Percentiles rank a stretch among this genome's conserved stretches.
Conservation (phyloP, 2,329 filamentous ascomycete genomes). For the Tolypocladium sp. region DNA sequence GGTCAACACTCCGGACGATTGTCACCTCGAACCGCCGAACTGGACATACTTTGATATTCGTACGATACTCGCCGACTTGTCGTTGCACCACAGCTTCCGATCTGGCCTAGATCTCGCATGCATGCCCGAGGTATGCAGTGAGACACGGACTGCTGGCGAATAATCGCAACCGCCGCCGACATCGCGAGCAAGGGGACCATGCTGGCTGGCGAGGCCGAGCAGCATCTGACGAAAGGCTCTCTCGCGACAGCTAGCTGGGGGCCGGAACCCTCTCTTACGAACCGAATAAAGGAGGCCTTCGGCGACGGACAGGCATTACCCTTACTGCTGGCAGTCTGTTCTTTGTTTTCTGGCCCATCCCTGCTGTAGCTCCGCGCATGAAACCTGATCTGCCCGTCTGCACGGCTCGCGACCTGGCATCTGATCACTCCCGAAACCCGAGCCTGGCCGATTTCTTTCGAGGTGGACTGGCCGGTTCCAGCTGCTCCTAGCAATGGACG, state of each 20-base stretch:
- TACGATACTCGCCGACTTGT: not conserved
- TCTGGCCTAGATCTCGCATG: not conserved
- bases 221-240: not conserved
- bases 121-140: not conserved
- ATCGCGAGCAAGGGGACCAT: not conserved
- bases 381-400: not conserved
- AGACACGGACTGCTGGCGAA: not conserved
- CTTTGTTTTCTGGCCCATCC: not conserved
- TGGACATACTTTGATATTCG: not conserved
- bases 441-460: not conserved
- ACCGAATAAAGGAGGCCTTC: not conserved
- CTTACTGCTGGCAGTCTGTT: not conserved
- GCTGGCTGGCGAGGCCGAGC: not conserved
- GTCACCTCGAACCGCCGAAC: not conserved
- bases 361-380: not conserved
- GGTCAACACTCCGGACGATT: not conserved
- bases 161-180: not conserved
- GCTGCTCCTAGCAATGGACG: constrained; percentile 18
- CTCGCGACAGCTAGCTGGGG: not conserved
- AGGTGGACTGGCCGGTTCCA: not conserved
- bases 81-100: not conserved
- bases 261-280: not conserved
- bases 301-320: not conserved
- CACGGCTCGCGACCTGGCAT: not conserved
- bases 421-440: not conserved